phyloP scores from a whole-genome alignment of 2,329 filamentous ascomycete species.

The Simplicillium sp. region DNA sequence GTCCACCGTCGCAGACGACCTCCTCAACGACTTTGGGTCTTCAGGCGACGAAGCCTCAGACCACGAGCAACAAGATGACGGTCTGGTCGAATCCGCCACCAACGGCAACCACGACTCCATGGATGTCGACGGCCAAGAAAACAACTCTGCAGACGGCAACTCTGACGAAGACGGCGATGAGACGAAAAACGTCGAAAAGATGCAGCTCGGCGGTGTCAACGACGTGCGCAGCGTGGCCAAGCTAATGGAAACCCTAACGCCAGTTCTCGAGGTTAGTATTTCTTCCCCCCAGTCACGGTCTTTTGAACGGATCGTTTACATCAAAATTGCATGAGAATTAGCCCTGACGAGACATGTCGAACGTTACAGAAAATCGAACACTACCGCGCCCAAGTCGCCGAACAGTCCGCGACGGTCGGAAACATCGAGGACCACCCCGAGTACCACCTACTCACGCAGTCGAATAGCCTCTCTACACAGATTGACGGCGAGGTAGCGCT shows the following conservation, averaged over 20 bases:
- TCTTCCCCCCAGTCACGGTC: constrained; percentile 1
- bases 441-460: constrained; percentile 79
- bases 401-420: constrained; percentile 58
- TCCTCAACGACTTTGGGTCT: constrained; percentile 61
- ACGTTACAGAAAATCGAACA: constrained; percentile 65
- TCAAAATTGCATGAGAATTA: constrained; percentile 42
- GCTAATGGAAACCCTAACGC: constrained; percentile 73
- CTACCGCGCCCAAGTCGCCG: constrained; percentile 60
- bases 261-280: constrained; percentile 68
- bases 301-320: constrained; percentile 47
- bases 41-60: constrained; percentile 68
- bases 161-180: constrained; percentile 52
- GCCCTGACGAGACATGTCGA: constrained; percentile 55
- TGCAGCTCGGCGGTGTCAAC: constrained; percentile 62
- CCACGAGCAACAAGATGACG: constrained; percentile 37
- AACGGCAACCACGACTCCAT: constrained; percentile 33
- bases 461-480: constrained; percentile 80
- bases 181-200: constrained; percentile 73
- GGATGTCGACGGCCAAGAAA: constrained; percentile 48
- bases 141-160: constrained; percentile 47
- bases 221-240: constrained; percentile 73
- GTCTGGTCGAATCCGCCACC: constrained; percentile 24
- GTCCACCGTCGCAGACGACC: constrained; percentile 87
- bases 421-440: constrained; percentile 89
- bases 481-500: constrained; percentile 89